These are phyloP conservation scores for Juncus inflexus DNA, from an alignment of 176 grass and related monocot species.

Conservation along the genomic window DNA sequence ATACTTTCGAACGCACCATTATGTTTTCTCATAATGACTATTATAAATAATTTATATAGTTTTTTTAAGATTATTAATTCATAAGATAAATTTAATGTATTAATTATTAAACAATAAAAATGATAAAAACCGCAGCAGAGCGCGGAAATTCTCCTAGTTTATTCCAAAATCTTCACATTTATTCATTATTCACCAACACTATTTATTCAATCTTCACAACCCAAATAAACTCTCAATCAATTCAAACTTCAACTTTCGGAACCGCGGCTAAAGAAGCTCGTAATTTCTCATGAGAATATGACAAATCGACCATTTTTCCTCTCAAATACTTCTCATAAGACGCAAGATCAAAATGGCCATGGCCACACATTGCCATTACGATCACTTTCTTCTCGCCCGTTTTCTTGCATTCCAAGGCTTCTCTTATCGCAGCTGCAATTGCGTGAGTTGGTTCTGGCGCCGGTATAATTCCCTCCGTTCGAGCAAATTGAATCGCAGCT, in stretches of 20 bases:
- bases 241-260: conserved; percentile 32
- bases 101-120: too few relatives aligned
- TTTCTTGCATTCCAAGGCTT: conserved; percentile 73
- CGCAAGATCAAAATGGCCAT: conserved; percentile 89
- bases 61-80: too few relatives aligned
- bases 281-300: conserved; percentile 47
- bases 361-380: conserved; percentile 91
- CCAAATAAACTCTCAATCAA: not conserved
- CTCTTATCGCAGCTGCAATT: conserved; percentile 85
- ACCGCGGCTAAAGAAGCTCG: conserved; percentile 55
- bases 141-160: too few relatives aligned
- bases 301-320: conserved; percentile 75
- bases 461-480: conserved; percentile 94
- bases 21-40: too few relatives aligned
- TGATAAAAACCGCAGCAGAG: too few relatives aligned
- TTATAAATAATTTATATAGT: too few relatives aligned
- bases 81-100: too few relatives aligned
- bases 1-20: too few relatives aligned
- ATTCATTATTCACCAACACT: too few relatives aligned
- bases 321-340: conserved; percentile 78
- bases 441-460: conserved; percentile 93
- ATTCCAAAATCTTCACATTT: too few relatives aligned
- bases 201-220: not conserved
- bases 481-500: conserved; percentile 79
- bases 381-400: conserved; percentile 91